Conservation (phyloP, 2,329 filamentous ascomycete genomes). For the Fusarium graminum region DNA sequence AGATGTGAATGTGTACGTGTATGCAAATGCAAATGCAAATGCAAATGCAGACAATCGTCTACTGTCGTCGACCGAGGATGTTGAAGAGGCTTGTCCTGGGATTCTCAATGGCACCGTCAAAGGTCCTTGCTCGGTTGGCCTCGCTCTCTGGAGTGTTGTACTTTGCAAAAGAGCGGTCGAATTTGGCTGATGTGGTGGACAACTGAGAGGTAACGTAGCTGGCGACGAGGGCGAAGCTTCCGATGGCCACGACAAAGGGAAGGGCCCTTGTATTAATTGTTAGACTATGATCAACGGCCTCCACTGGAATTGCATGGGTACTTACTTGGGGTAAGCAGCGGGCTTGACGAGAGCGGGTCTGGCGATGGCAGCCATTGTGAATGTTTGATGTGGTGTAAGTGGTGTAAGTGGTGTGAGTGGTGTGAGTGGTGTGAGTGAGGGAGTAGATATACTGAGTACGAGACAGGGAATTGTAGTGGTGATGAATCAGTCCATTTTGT, state of each 20-base stretch:
- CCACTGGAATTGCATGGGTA: background rate
- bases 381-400: conserved; percentile 16
- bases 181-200: conserved; percentile 50
- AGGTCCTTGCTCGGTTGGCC: conserved; percentile 51
- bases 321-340: conserved; percentile 38
- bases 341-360: conserved; percentile 24
- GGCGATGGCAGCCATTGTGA: conserved; percentile 40
- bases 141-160: conserved; percentile 57
- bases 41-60: conserved; percentile 4
- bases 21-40: background rate
- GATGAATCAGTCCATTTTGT: conserved; percentile 31
- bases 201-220: conserved; percentile 54
- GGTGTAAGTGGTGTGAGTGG: conserved; percentile 38
- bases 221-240: conserved; percentile 48
- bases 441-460: conserved; percentile 3
- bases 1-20: conserved; percentile 21
- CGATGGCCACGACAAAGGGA: conserved; percentile 38
- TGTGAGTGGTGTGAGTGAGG: background rate
- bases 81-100: conserved; percentile 55
- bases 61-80: conserved; percentile 52
- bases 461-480: conserved; percentile 14
- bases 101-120: conserved; percentile 51
- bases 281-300: background rate
- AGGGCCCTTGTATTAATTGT: conserved; percentile 30
- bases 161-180: conserved; percentile 56